Conservation (phyloP, 768 basidiomycete species). For the Pulveroboletus ravenelii region DNA sequence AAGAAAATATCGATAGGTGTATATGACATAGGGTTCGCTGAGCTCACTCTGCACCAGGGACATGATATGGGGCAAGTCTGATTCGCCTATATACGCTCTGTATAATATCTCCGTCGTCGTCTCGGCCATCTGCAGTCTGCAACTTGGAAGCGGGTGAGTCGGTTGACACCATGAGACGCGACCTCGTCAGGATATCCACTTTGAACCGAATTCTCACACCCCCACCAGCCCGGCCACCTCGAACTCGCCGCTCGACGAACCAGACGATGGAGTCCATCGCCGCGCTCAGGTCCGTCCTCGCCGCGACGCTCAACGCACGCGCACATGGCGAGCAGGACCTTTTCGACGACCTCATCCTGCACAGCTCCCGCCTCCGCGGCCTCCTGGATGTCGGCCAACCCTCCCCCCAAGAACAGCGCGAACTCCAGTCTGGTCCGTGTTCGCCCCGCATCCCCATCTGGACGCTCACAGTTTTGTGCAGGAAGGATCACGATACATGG, state of each 20-base stretch:
- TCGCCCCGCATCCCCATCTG: conserved; percentile 13
- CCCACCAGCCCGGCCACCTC: background rate
- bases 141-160: background rate
- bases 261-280: conserved; percentile 53
- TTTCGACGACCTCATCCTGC: conserved; percentile 67
- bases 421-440: conserved; percentile 57
- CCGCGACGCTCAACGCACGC: conserved; percentile 42
- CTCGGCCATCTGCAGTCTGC: conserved; percentile 18
- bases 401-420: conserved; percentile 60
- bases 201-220: background rate
- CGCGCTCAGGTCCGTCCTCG: conserved; percentile 49
- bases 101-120: conserved; percentile 50
- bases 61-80: conserved; percentile 81
- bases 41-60: conserved; percentile 85
- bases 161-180: background rate
- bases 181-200: background rate
- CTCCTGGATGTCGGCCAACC: conserved; percentile 64
- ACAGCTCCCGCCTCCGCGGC: conserved; percentile 57
- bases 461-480: conserved; percentile 27
- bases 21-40: conserved; percentile 93
- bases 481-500: conserved; percentile 65
- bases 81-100: conserved; percentile 70
- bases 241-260: too few species aligned
- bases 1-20: conserved; percentile 96
- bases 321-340: conserved; percentile 65